phyloP scores from a whole-genome alignment of 306 rosid species.

The Corylus avellana region DNA sequence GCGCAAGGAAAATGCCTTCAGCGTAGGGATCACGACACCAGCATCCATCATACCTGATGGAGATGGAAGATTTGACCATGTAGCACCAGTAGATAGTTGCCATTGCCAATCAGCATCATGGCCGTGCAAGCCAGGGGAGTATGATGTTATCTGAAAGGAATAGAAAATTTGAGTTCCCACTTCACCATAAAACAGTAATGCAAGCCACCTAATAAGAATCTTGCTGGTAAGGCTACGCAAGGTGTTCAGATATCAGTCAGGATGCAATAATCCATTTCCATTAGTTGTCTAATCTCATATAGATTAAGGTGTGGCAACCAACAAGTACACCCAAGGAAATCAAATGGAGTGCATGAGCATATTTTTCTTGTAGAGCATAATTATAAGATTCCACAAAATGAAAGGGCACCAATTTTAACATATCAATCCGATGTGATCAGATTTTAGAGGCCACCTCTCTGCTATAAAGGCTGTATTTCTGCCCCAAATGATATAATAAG shows the following conservation, averaged over 20 bases:
- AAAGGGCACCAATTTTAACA: neutral
- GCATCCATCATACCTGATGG: slow-evolving; percentile 95
- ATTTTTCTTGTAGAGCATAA: neutral
- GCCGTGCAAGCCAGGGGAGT: slow-evolving; percentile 90
- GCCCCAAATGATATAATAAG: neutral
- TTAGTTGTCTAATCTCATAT: neutral
- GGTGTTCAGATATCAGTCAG: neutral
- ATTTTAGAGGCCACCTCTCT: neutral
- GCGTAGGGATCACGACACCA: slow-evolving; percentile 76
- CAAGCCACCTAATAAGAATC: neutral
- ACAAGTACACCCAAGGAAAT: no score
- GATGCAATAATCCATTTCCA: slow-evolving; percentile 6
- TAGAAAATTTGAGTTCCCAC: slow-evolving; percentile 12
- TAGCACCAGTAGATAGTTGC: slow-evolving; percentile 84
- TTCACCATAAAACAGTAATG: slow-evolving; percentile 11
- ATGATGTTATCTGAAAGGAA: slow-evolving; percentile 79
- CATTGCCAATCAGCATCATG: slow-evolving; percentile 93
- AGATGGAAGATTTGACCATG: slow-evolving; percentile 97
- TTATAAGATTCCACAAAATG: neutral
- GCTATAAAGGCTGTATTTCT: neutral
- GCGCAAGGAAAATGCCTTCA: slow-evolving; percentile 75
- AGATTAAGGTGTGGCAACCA: no score
- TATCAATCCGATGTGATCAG: neutral
- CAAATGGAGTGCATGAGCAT: neutral
- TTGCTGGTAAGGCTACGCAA: neutral